phyloP scores from a whole-genome alignment of 2,329 filamentous ascomycete species.

The Knufia petricola region DNA sequence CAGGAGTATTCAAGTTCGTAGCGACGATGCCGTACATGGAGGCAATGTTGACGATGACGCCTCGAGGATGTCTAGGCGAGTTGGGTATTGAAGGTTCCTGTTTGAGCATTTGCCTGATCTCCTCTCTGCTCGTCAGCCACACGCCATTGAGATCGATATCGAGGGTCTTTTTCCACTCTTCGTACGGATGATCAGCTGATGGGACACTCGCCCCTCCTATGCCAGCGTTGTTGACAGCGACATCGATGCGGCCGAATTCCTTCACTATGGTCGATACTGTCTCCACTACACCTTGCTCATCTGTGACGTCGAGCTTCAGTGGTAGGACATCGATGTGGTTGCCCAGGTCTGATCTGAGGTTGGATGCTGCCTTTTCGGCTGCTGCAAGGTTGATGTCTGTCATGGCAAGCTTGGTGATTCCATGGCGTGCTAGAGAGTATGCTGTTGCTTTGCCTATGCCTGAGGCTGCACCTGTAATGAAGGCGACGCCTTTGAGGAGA shows the following conservation, averaged over 20 bases:
- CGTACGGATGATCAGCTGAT: slow-evolving; percentile 35
- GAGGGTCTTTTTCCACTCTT: slow-evolving; percentile 43
- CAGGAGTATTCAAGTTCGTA: slow-evolving; percentile 5
- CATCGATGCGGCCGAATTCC: slow-evolving; percentile 45
- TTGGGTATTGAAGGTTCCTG: not conserved
- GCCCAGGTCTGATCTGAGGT: slow-evolving; percentile 7
- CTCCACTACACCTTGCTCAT: slow-evolving; percentile 27
- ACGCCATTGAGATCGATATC: slow-evolving; percentile 48
- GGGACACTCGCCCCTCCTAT: too few relatives aligned
- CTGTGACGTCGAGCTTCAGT: slow-evolving; percentile 37
- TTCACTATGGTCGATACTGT: slow-evolving; percentile 30
- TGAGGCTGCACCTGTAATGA: slow-evolving; percentile 14
- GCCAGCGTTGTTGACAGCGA: slow-evolving; percentile 46
- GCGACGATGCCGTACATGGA: slow-evolving; percentile 43
- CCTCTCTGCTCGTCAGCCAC: slow-evolving; percentile 47
- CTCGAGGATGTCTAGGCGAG: slow-evolving; percentile 24
- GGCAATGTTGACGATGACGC: slow-evolving; percentile 44
- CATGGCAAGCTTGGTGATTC: slow-evolving; percentile 7
- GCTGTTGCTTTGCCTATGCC: slow-evolving; percentile 14
- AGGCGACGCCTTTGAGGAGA: slow-evolving; percentile 11
- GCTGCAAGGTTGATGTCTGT: slow-evolving; percentile 10
- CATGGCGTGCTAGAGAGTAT: slow-evolving; percentile 9
- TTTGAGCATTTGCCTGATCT: slow-evolving; percentile 27
- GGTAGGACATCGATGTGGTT: slow-evolving; percentile 29
- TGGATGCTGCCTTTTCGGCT: slow-evolving; percentile 6